A percentile compares a stretch with the other conserved stretches of the same genome.
Evolutionary conservation across 768 basidiomycete species (phyloP).

Genomic region (Boletus rufocinnamomeus): DNA sequence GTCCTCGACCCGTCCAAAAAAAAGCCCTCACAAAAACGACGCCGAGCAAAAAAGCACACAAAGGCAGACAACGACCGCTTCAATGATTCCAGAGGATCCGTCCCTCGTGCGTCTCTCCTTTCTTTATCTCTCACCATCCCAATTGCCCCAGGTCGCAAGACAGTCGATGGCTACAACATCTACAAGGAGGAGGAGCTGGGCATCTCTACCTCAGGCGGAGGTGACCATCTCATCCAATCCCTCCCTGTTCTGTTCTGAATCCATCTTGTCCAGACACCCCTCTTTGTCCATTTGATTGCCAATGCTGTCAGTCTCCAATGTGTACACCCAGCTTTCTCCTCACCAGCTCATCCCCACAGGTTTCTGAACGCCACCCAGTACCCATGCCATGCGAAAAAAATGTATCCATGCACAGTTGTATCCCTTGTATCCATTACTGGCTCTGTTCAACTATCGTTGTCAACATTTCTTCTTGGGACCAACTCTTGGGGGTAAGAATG

Average conservation of each 20-base stretch:
- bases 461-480: not conserved
- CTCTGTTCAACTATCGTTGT: not conserved
- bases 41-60: conserved; percentile 32
- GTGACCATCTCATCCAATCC: conserved; percentile 43
- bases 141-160: conserved; percentile 61
- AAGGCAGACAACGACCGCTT: conserved; percentile 51
- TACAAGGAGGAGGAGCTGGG: conserved; percentile 86
- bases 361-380: conserved; percentile 20
- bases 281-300: conserved; percentile 86
- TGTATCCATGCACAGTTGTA: conserved; percentile 2
- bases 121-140: conserved; percentile 13
- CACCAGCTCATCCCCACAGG: conserved; percentile 19
- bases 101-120: conserved; percentile 54
- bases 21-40: conserved; percentile 34
- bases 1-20: conserved; percentile 62
- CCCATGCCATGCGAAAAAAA: not conserved
- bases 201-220: conserved; percentile 67
- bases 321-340: not conserved
- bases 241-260: conserved; percentile 20
- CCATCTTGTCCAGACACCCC: conserved; percentile 61
- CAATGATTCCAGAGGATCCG: conserved; percentile 73
- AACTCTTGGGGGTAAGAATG: not conserved
- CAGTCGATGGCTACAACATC: conserved; percentile 76
- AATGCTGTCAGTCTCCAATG: conserved; percentile 67
- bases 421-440: not conserved